These are phyloP conservation scores for Paramecium sonneborni DNA, from an alignment of 73 alveolate species.

Conservation along the genomic window DNA sequence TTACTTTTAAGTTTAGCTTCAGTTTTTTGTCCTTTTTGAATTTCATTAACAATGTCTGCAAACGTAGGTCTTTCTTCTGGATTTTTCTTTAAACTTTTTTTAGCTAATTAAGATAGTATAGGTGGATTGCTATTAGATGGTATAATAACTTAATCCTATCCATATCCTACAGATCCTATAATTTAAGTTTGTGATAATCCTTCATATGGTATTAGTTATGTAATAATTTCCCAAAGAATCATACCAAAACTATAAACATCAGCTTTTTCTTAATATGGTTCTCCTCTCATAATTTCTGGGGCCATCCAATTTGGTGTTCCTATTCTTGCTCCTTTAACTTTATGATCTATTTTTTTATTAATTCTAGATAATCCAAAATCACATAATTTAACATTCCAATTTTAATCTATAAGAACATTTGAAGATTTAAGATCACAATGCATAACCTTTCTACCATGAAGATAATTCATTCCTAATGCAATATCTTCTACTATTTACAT, in stretches of 20 bases:
- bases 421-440: slow-evolving; percentile 95
- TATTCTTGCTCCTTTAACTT: slow-evolving; percentile 47
- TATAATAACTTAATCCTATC: slow-evolving; percentile 28
- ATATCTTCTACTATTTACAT: slow-evolving; percentile 90
- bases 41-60: slow-evolving; percentile 18
- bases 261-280: slow-evolving; percentile 74
- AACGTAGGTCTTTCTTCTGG: slow-evolving; percentile 58
- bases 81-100: slow-evolving; percentile 14
- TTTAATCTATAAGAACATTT: slow-evolving; percentile 88
- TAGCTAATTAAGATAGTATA: neutral
- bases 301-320: slow-evolving; percentile 93
- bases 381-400: slow-evolving; percentile 91
- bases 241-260: slow-evolving; percentile 90
- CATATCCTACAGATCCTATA: slow-evolving; percentile 64
- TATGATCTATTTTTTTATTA: slow-evolving; percentile 60
- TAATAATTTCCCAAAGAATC: slow-evolving; percentile 74
- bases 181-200: slow-evolving; percentile 55
- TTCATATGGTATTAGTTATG: slow-evolving; percentile 47
- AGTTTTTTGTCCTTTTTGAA: slow-evolving; percentile 29
- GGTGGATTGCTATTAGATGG: slow-evolving; percentile 31
- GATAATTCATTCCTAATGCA: slow-evolving; percentile 88
- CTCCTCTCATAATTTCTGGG: slow-evolving; percentile 88
- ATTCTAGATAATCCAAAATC: slow-evolving; percentile 93
- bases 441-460: slow-evolving; percentile 89
- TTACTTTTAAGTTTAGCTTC: slow-evolving; percentile 48